Evolutionary conservation across 805 yeast species (phyloP), one percentile per base, ranked within the genome.

Genomic region (Candida silvicultrix): DNA sequence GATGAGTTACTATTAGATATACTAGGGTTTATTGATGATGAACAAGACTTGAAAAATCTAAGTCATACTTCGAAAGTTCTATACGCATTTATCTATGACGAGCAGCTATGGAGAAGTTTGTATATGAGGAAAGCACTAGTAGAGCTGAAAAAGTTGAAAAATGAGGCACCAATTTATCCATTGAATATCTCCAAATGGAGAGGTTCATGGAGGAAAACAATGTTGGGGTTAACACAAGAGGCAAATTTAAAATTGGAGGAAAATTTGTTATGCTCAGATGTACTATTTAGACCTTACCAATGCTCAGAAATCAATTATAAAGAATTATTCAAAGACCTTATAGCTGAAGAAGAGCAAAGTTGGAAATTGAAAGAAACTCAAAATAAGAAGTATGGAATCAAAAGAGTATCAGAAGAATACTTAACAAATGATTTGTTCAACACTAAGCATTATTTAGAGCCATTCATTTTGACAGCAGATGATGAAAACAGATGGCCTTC

Each of bases 241-340:
- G 74, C 78, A 15, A 47, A 49, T 14, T 53, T 81, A 8, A 72
- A 73, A 47, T 63, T 81, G 21, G 66, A 69, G 0, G 74, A 67
- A 23, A 74, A 74, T 49, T 55, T 79, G 29, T 55, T 89, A 4
- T 87, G 83, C 59, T 85, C 95, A 0, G 97, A 89, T 58, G 53
- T 77, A n/a, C 63, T 90, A 14, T 89, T 82, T 61, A 71, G 94
- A 43, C 96, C 97, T 3, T 89, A 77, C 56, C 94, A 87, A 57
- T 83, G 94, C 51, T 73, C 95, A 1, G 85, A 83, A 51, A 70
- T 87, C 18, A 74, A 85, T 57, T 86, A 85, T 60, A 53, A 60
- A 5, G 58, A 63, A 22, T 56, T 78, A 4, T 78, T 85, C 53
- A 59, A 65, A 23, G 70, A 70, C 35, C 58, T 83, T 4, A 71